phyloP scores from a whole-genome alignment of 345 rosid genomes.

The Populus pruinosa region DNA sequence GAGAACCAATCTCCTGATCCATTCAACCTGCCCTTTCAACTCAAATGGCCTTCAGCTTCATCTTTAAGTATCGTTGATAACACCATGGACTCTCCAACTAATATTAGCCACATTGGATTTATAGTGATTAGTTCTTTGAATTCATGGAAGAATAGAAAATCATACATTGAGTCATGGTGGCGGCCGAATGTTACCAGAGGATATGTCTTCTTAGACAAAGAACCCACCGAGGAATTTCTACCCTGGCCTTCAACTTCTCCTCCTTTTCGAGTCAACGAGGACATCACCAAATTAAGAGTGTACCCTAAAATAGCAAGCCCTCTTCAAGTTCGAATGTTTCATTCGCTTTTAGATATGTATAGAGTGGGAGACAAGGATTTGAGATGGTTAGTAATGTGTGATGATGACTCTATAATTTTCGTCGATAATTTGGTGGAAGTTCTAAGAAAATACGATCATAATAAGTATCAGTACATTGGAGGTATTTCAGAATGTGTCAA shows the following conservation, averaged over 20 bases:
- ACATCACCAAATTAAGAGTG: conserved; percentile 6
- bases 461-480: conserved; percentile 15
- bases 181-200: conserved; percentile 22
- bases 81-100: background rate
- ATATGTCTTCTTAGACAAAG: conserved; percentile 13
- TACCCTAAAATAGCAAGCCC: conserved; percentile 8
- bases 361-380: conserved; percentile 10
- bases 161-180: conserved; percentile 19
- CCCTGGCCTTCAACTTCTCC: conserved; percentile 24
- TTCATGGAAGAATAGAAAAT: conserved; percentile 13
- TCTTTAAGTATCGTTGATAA: background rate
- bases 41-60: background rate
- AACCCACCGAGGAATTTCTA: conserved; percentile 13
- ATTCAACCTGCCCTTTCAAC: background rate
- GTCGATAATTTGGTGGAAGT: conserved; percentile 18
- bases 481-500: conserved; percentile 10
- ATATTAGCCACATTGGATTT: conserved; percentile 17
- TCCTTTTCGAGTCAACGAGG: conserved; percentile 10
- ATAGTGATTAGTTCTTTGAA: conserved; percentile 10
- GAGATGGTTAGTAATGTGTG: conserved; percentile 23
- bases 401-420: conserved; percentile 18
- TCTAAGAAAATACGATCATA: conserved; percentile 14
- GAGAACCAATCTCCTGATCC: background rate
- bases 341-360: conserved; percentile 18
- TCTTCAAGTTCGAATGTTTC: conserved; percentile 16